Base-by-base conservation (phyloP, 2,329 filamentous ascomycete species). In the Xylariomycetidae sp. region DNA sequence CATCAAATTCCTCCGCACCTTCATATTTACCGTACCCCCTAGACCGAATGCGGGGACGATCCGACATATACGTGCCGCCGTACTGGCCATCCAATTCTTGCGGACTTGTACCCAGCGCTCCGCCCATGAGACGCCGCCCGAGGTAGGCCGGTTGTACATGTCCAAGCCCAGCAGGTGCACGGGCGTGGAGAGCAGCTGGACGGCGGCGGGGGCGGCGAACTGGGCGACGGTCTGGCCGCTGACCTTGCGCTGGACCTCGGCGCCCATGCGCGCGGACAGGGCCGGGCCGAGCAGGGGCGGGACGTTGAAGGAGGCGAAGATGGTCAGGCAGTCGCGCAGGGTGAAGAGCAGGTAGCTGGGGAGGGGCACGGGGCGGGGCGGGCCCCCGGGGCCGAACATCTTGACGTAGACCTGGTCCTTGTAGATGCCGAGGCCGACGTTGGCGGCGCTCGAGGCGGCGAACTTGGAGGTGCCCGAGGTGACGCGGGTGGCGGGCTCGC, bases 271-370 rank as follows among this genome's bases (percentile, higher is more conserved):
- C 13, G 71, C 62, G 11, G 72, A 75, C 14, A 95, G 64, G 5
- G 66, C 61, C 0, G 88, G 87, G 0, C 85, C 86, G 8, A 96
- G 69, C 2, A 92, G 54, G 0, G 86, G 77, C 0, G 90, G 90
- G 3, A 95, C 66, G 56, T 96, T 96, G 72, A 96, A 97, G 10
- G 80, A 86, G 4, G 88, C 88, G 58, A 94, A 94, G 50, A 95
- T 88, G 32, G 89, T 95, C 41, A 94, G 65, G 61, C 82, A 87
- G 64, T 96, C 89, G 49, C 89, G 80, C 35, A 83, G 55, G 3
- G 85, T 80, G 67, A 95, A 96, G 37, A 95, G 76, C 1, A 72
- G 66, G 61, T 88, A 92, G 7, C 81, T 85, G 2, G 82, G 68
- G 19, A 78, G 61, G 0, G 85, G 80, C 1, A 94, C 82, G 16